These are phyloP conservation scores for Begonia peltatifolia DNA, from an alignment of 306 rosid species.

Conservation along the genomic window DNA sequence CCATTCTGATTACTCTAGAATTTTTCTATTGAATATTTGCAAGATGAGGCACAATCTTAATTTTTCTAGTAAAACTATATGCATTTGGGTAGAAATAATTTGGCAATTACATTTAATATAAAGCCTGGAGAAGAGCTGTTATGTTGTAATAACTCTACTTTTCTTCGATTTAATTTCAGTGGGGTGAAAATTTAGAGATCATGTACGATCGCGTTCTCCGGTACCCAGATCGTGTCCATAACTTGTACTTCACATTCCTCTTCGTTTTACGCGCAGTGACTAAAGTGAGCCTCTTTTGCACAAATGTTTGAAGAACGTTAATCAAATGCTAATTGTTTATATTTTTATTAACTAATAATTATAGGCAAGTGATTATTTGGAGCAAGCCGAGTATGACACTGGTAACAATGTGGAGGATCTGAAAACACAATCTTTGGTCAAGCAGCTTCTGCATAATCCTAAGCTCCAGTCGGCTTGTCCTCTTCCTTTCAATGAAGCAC, in stretches of 20 bases:
- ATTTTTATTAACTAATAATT: slow-evolving; percentile 11
- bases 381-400: slow-evolving; percentile 86
- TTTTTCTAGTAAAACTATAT: too few relatives aligned
- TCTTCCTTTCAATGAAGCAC: slow-evolving; percentile 92
- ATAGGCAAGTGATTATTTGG: slow-evolving; percentile 83
- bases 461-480: slow-evolving; percentile 95
- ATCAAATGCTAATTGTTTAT: neutral
- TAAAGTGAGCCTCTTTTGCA: slow-evolving; percentile 39
- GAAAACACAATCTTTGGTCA: slow-evolving; percentile 66
- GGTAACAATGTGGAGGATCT: slow-evolving; percentile 70
- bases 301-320: slow-evolving; percentile 4
- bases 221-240: slow-evolving; percentile 84
- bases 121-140: neutral
- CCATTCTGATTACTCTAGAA: neutral
- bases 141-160: neutral
- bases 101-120: neutral
- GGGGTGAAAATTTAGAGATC: slow-evolving; percentile 77
- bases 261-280: slow-evolving; percentile 93
- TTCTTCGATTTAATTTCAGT: slow-evolving; percentile 33
- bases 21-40: neutral
- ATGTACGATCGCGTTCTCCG: slow-evolving; percentile 69
- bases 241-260: slow-evolving; percentile 88
- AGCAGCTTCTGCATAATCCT: slow-evolving; percentile 60
- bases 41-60: too few relatives aligned
- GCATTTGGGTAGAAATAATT: too few relatives aligned